phyloP scores from a whole-genome alignment of 352 stramenopile genomes.

The Halophytophthora polymorphica region DNA sequence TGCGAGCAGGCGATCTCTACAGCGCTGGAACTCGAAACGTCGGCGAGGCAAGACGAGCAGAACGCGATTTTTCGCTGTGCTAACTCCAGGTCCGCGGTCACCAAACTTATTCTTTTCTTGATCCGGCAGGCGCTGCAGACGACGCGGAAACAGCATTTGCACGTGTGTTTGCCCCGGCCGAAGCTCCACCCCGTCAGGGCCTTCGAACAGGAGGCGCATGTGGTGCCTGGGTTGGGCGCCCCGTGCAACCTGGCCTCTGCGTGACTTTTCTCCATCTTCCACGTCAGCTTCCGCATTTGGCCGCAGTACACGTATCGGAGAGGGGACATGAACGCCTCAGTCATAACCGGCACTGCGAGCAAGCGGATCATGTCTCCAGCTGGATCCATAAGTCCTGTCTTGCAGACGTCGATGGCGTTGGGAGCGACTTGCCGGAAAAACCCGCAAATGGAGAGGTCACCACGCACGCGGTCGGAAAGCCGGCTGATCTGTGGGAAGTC shows the following conservation, averaged over 20 bases:
- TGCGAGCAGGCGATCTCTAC: constrained; percentile 26
- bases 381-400: constrained; percentile 30
- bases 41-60: constrained; percentile 25
- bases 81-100: constrained; percentile 31
- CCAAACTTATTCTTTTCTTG: constrained; percentile 37
- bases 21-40: constrained; percentile 17
- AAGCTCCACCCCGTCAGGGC: constrained; percentile 25
- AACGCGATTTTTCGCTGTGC: constrained; percentile 35
- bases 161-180: constrained; percentile 24
- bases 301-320: constrained; percentile 41
- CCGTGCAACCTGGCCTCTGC: constrained; percentile 23
- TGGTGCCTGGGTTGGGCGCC: constrained; percentile 18
- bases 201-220: constrained; percentile 20
- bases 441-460: constrained; percentile 45
- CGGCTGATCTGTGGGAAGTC: constrained; percentile 40
- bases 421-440: constrained; percentile 48
- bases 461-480: constrained; percentile 34
- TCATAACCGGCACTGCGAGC: constrained; percentile 32
- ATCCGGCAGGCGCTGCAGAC: constrained; percentile 33
- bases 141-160: constrained; percentile 32
- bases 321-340: constrained; percentile 35
- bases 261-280: constrained; percentile 44
- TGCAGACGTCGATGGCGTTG: constrained; percentile 46
- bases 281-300: constrained; percentile 68
- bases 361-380: constrained; percentile 38